Base-by-base conservation (phyloP, 2,329 filamentous ascomycete genomes). In the Aspergillus unguis region DNA sequence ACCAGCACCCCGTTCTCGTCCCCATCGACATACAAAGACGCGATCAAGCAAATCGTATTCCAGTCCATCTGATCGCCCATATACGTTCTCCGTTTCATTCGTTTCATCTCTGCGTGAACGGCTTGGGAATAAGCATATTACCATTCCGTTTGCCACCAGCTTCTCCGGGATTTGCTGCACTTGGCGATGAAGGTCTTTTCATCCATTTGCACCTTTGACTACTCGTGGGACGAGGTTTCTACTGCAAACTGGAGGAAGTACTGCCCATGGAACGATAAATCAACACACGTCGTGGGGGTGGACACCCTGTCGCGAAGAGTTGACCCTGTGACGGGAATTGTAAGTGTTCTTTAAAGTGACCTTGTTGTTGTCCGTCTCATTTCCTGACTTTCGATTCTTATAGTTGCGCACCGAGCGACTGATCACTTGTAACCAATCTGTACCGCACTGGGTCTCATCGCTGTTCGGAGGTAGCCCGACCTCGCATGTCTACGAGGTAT, bases 241-340 rank as follows among this genome's bases (percentile, higher is more conserved):
- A 91, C 90, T 10, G 91, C 89, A 70, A 99, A 99, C 81, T 99
- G 94, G 94, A 87, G 86, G 64, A 99, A 99, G 75, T 99, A 99
- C 77, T 95, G 90, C 67, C 92, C 92, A 23, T 97, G 94, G 92
- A 99, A 99, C 78, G 88, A 96, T 73, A 94, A 96, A 77, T 92
- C 89, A n/a, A 90, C 91, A 37, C 94, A 99, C 74, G 94, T 99
- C 61, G 85, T 95, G 61, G 92, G 90, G 61, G 94, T 97, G 66
- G 94, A 99, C 77, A 97, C 92, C 10, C 75, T 99, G 64, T 87
- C 85, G 48, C 88, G 94, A 58, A 71, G 71, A 7, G 77, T 89
- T 36, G 85, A 88, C 65, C 72, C 82, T 5, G 63, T 68, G 9
- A 87, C 85, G 37, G 84, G 85, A 65, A 87, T 90, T 63, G 83